phyloP scores from a whole-genome alignment of 805 yeast genomes.

The Starmerella bombi region DNA sequence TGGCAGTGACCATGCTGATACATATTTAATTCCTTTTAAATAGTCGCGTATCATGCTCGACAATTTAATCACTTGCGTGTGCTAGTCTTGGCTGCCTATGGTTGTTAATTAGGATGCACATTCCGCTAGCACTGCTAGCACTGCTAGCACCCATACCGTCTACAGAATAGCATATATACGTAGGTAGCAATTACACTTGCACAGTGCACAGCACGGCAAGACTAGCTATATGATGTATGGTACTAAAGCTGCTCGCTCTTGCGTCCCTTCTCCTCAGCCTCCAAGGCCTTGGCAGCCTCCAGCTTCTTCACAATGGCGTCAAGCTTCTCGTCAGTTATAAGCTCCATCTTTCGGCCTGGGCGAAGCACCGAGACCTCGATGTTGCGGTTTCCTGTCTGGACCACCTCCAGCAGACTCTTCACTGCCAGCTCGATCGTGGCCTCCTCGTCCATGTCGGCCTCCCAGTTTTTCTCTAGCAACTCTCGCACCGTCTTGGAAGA shows the following conservation, averaged over 20 bases:
- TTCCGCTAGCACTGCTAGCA: too few species aligned
- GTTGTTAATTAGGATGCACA: too few species aligned
- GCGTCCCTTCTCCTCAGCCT: slow-evolving; percentile 32
- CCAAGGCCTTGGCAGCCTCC: slow-evolving; percentile 77
- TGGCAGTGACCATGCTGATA: too few species aligned
- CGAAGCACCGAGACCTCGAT: slow-evolving; percentile 83
- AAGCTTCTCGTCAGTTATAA: slow-evolving; percentile 56
- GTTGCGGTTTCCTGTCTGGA: slow-evolving; percentile 94
- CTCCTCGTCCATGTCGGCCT: slow-evolving; percentile 45
- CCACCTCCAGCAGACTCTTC: slow-evolving; percentile 83
- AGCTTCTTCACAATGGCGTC: slow-evolving; percentile 64
- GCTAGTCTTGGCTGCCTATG: too few species aligned
- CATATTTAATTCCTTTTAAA: too few species aligned
- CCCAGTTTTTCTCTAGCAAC: slow-evolving; percentile 79
- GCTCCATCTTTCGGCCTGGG: slow-evolving; percentile 47
- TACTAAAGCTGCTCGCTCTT: neutral
- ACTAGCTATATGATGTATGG: too few species aligned
- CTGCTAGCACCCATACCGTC: too few species aligned
- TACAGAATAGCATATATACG: too few species aligned
- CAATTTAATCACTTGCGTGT: too few species aligned
- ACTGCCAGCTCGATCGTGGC: slow-evolving; percentile 70
- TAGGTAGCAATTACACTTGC: too few species aligned
- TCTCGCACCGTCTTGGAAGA: slow-evolving; percentile 91
- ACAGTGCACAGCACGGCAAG: too few species aligned
- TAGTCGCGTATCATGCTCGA: too few species aligned